Percentiles rank a stretch among this genome's conserved stretches.
Evolutionary conservation across 2,329 filamentous ascomycete species (phyloP).

Genomic region (Ophiostoma piceae): DNA sequence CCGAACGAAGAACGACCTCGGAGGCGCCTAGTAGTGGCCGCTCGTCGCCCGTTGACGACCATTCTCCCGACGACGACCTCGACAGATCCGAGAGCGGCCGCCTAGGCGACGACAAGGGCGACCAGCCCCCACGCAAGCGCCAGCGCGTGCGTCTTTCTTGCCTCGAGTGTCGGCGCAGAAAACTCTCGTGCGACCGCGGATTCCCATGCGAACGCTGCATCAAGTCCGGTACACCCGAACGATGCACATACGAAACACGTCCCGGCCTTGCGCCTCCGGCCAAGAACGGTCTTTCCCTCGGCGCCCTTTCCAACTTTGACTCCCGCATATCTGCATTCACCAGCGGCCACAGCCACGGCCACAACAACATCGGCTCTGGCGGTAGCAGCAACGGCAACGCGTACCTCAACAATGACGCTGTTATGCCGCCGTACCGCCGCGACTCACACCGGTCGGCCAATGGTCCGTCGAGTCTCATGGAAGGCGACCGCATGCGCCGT

Average conservation of each 20-base stretch:
- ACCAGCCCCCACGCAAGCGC: conserved; percentile 45
- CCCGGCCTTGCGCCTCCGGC: conserved; percentile 37
- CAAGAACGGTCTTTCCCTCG: conserved; percentile 44
- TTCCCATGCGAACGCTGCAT: conserved; percentile 58
- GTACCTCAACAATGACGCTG: conserved; percentile 30
- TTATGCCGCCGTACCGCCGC: conserved; percentile 34
- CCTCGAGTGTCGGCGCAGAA: conserved; percentile 55
- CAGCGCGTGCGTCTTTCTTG: conserved; percentile 57
- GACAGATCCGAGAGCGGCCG: conserved; percentile 21
- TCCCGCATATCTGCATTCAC: conserved; percentile 38
- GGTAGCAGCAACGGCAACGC: conserved; percentile 15
- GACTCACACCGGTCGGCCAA: conserved; percentile 31
- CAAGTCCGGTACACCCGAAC: conserved; percentile 56
- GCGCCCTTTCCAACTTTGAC: conserved; percentile 43
- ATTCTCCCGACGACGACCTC: conserved; percentile 18
- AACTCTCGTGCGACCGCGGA: conserved; percentile 57
- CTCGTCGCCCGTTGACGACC: conserved; percentile 22
- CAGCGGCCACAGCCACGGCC: conserved; percentile 34
- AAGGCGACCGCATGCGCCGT: conserved; percentile 54
- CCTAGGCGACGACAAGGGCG: conserved; percentile 21
- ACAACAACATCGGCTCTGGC: conserved; percentile 11
- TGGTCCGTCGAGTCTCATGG: conserved; percentile 29
- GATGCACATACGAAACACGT: conserved; percentile 54
- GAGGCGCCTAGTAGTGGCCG: conserved; percentile 23
- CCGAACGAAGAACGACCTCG: conserved; percentile 14